A percentile compares a stretch with the other conserved stretches of the same genome.
These are phyloP conservation scores for Podospora tetraspora DNA, from an alignment of 495 filamentous ascomycete genomes.

Conservation along the genomic window DNA sequence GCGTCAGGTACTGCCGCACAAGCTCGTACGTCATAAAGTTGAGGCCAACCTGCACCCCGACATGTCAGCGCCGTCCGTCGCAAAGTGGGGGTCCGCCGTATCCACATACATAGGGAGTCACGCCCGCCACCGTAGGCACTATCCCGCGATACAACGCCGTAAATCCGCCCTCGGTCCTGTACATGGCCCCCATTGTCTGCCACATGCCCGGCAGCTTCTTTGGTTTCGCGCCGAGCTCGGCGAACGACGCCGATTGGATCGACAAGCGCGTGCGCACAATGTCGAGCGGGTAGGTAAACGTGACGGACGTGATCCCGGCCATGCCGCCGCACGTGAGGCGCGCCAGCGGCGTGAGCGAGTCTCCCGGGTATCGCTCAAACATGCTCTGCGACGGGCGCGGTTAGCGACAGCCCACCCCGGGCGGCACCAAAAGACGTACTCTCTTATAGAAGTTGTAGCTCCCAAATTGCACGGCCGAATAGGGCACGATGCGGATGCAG, in stretches of 20 bases:
- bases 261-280: constrained; percentile 94
- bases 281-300: constrained; percentile 75
- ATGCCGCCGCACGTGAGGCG: constrained; percentile 80
- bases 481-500: constrained; percentile 95
- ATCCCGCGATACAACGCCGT: constrained; percentile 86
- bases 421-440: constrained; percentile 47
- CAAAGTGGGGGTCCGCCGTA: not conserved
- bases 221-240: constrained; percentile 54
- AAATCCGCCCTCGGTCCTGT: constrained; percentile 82
- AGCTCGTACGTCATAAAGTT: constrained; percentile 99
- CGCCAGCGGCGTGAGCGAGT: constrained; percentile 59
- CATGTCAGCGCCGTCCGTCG: constrained; percentile 21
- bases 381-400: constrained; percentile 45
- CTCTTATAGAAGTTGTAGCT: constrained; percentile 96
- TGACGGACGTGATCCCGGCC: constrained; percentile 90
- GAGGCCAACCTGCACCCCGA: constrained; percentile 64
- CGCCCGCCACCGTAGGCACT: constrained; percentile 86
- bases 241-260: constrained; percentile 92
- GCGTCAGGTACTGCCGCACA: constrained; percentile 76
- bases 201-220: constrained; percentile 89
- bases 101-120: constrained; percentile 81
- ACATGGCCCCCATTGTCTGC: constrained; percentile 74
- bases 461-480: constrained; percentile 96
- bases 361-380: constrained; percentile 66
- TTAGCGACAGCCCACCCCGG: too few species aligned